Evolutionary conservation across 345 rosid species (phyloP).

Genomic region (Citrus reticulata): DNA sequence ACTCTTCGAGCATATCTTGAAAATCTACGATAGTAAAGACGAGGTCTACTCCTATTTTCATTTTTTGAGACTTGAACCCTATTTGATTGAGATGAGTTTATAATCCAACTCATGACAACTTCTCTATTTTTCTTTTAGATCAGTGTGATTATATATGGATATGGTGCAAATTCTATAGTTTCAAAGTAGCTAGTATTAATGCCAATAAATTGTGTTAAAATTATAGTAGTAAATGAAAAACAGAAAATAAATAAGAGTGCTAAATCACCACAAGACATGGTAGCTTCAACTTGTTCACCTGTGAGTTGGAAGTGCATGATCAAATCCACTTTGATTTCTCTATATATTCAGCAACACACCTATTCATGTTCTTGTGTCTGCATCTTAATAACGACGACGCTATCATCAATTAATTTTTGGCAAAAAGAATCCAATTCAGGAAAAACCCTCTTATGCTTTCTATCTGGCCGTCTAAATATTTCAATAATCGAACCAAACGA

Average conservation of each 20-base stretch:
- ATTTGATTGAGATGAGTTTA: too few species aligned
- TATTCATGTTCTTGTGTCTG: background rate
- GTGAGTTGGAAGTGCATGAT: background rate
- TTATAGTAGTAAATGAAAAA: too few species aligned
- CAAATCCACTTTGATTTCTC: background rate
- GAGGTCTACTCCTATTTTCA: too few species aligned
- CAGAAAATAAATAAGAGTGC: too few species aligned
- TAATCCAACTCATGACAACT: too few species aligned
- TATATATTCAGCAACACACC: conserved; percentile 13
- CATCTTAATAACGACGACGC: background rate
- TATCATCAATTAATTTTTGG: conserved; percentile 13
- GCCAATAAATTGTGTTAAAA: too few species aligned
- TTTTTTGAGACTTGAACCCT: too few species aligned
- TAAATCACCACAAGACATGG: background rate
- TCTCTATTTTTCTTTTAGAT: too few species aligned
- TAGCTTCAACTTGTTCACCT: conserved; percentile 8
- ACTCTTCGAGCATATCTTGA: too few species aligned
- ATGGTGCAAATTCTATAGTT: too few species aligned
- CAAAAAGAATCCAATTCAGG: conserved; percentile 8
- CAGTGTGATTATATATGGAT: too few species aligned
- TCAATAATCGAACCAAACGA: conserved; percentile 20
- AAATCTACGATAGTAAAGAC: rapidly evolving
- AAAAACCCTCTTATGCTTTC: conserved; percentile 11
- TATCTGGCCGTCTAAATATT: conserved; percentile 3
- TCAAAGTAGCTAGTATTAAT: too few species aligned